Evolutionary conservation across 2,329 filamentous ascomycete species (phyloP).

Genomic region (Knoxdaviesia capensis): DNA sequence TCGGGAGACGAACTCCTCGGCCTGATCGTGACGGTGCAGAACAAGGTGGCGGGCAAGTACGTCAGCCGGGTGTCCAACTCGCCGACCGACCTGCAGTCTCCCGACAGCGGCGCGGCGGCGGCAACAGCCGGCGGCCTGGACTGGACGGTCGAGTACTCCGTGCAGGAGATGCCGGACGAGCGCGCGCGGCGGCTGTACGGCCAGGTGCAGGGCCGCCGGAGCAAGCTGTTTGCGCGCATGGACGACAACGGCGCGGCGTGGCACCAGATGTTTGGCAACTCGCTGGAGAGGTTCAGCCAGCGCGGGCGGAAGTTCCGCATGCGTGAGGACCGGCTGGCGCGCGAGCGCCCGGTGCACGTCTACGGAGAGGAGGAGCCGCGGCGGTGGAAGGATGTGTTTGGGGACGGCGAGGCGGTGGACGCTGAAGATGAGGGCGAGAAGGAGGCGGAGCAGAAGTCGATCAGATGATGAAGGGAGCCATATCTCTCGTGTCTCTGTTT

Average conservation of each 20-base stretch:
- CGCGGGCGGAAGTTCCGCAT: constrained; percentile 39
- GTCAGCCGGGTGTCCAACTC: constrained; percentile 36
- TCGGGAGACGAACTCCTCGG: constrained; percentile 30
- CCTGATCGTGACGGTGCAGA: constrained; percentile 52
- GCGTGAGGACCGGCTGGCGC: constrained; percentile 29
- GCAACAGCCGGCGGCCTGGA: constrained; percentile 11
- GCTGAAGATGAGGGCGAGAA: neutral
- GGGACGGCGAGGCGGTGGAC: neutral
- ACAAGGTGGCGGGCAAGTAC: constrained; percentile 46
- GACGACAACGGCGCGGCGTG: constrained; percentile 10
- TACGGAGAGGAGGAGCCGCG: constrained; percentile 19
- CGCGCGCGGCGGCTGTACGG: constrained; percentile 32
- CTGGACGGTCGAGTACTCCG: constrained; percentile 64
- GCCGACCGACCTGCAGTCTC: constrained; percentile 9
- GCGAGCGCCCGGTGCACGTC: constrained; percentile 23
- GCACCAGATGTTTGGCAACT: constrained; percentile 25
- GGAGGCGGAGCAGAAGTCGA: neutral
- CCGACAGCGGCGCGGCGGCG: too few relatives aligned
- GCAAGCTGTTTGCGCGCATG: constrained; percentile 16
- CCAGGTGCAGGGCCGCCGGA: constrained; percentile 34
- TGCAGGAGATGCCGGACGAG: constrained; percentile 36
- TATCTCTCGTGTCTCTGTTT: too few relatives aligned
- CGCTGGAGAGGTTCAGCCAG: constrained; percentile 19
- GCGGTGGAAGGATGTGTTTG: constrained; percentile 16
- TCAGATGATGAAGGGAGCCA: too few relatives aligned